Evolutionary conservation across 805 yeast genomes (phyloP).

Genomic region (Peterozyma xylosa): DNA sequence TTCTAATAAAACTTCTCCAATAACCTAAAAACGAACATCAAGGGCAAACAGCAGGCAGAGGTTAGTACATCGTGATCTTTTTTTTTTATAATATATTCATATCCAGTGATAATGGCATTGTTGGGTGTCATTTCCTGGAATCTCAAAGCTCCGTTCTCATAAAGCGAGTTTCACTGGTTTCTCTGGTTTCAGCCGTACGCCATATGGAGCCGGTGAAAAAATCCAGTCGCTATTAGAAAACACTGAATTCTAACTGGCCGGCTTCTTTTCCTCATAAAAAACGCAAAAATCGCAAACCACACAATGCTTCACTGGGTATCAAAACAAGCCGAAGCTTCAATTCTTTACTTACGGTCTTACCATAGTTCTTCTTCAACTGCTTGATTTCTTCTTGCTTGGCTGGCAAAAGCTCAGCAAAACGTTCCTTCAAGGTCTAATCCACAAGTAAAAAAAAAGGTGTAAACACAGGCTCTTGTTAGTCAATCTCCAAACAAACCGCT

Average conservation of each 20-base stretch:
- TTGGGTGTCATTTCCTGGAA: background rate
- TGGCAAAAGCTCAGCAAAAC: constrained; percentile 89
- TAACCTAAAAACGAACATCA: constrained; percentile 21
- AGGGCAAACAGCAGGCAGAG: too few species aligned
- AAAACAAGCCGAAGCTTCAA: too few species aligned
- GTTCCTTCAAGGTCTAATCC: constrained; percentile 73
- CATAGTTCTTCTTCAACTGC: constrained; percentile 84
- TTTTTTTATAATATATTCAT: background rate
- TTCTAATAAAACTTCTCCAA: constrained; percentile 68
- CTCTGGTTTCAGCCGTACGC: too few species aligned
- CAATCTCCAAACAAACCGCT: background rate
- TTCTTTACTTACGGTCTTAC: constrained; percentile 52
- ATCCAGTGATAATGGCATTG: background rate
- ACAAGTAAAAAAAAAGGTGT: background rate
- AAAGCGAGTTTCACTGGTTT: too few species aligned
- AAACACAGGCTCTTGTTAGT: background rate
- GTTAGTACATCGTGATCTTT: constrained; percentile 2
- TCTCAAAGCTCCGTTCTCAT: too few species aligned
- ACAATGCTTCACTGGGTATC: too few species aligned
- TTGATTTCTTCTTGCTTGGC: constrained; percentile 87
- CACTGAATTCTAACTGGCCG: too few species aligned
- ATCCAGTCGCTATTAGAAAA: too few species aligned
- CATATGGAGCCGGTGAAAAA: too few species aligned
- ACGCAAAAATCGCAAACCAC: too few species aligned
- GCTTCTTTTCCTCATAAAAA: too few species aligned